Conservation (phyloP, 441 rosid genomes). For the Populus hybrid region DNA sequence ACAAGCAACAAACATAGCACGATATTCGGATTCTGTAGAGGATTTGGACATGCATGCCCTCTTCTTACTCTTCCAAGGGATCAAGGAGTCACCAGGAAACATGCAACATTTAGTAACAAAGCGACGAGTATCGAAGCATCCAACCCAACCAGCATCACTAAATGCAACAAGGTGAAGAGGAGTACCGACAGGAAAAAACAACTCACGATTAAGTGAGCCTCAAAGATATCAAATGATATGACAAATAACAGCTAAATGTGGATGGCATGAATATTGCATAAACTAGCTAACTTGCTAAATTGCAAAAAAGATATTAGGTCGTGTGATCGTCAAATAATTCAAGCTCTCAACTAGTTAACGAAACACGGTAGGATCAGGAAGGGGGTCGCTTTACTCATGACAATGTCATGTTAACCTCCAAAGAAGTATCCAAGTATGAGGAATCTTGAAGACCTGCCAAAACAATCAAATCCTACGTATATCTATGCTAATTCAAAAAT, state of each 20-base stretch:
- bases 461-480: neutral
- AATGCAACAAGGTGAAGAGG: neutral
- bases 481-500: slow-evolving; percentile 13
- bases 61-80: neutral
- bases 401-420: neutral
- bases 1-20: neutral
- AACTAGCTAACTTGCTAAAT: neutral
- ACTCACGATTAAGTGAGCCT: neutral
- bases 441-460: slow-evolving; percentile 6
- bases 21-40: neutral
- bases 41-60: neutral
- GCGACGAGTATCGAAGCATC: neutral
- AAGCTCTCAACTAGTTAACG: slow-evolving; percentile 10
- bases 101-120: neutral
- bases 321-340: neutral
- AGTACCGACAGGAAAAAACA: neutral
- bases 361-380: neutral
- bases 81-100: neutral
- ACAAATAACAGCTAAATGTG: neutral
- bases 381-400: neutral
- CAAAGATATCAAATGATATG: neutral
- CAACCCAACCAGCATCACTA: no score
- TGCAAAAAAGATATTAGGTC: neutral
- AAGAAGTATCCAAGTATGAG: neutral
- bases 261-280: neutral